Evolutionary conservation across 495 filamentous ascomycete species (phyloP).

Genomic region (Elasticomyces elasticus): DNA sequence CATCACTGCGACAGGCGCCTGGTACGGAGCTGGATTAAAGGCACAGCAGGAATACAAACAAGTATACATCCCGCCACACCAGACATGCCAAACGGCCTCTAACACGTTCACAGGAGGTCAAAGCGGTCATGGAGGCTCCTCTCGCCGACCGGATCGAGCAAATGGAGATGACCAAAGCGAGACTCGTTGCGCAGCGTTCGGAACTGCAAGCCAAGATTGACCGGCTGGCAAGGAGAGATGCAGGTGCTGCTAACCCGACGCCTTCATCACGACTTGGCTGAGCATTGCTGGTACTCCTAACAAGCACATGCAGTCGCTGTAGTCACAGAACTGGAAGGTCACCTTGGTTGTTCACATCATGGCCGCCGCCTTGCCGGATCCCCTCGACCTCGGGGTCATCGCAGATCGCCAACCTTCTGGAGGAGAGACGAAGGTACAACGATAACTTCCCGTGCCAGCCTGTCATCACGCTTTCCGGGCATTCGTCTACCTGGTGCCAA

Average conservation of each 20-base stretch:
- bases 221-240: constrained; percentile 19
- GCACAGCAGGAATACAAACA: constrained; percentile 35
- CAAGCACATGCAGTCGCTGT: neutral
- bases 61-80: constrained; percentile 10
- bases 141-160: constrained; percentile 44
- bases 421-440: too few relatives aligned
- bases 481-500: too few relatives aligned
- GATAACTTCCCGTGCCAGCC: too few relatives aligned
- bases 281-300: neutral
- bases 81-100: too few relatives aligned
- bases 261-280: neutral
- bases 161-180: constrained; percentile 40
- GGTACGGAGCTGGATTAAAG: constrained; percentile 52
- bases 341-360: too few relatives aligned
- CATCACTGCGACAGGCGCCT: constrained; percentile 40
- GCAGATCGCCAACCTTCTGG: too few relatives aligned
- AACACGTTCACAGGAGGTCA: constrained; percentile 8
- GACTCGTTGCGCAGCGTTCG: constrained; percentile 41
- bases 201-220: constrained; percentile 49
- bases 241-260: neutral
- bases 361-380: too few relatives aligned
- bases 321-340: neutral
- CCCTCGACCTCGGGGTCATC: too few relatives aligned
- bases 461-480: too few relatives aligned
- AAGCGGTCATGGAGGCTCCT: constrained; percentile 27